Evolutionary conservation across 768 basidiomycete species (phyloP), one percentile per base, ranked within the genome.

Genomic region (Boletus insuetus): DNA sequence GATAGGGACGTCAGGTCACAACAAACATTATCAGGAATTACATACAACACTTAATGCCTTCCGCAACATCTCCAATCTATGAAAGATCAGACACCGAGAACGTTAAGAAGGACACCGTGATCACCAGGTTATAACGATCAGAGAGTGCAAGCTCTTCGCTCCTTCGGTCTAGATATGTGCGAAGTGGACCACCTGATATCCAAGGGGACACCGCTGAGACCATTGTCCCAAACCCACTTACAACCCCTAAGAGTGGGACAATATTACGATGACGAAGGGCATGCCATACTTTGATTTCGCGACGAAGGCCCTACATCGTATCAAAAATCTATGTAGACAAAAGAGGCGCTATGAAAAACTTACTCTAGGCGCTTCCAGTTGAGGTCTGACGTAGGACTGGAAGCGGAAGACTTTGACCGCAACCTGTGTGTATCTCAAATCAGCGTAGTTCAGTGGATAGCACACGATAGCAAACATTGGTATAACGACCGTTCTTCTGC

Each of bases 201-300:
- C 49, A 51, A 20, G 49, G 41, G 16, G 49, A 51, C 3, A 51
- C 49, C 17, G 49, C 40, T 14, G 49, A 51, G 26, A 51, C 31
- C 31, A 12, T 51, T 10, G 14, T 14, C 40, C 49, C 41, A 20
- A 51, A 51, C 29, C 49, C 49, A 32, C 14, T 22, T 32, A 42
- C 49, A 24, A 51, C 41, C 5, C 49, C 49, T 19, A 51, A 24
- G 10, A 51, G 49, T 20, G 40, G 49, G 32, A 51, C 31, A 42
- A 51, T 51, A 13, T 51, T 51, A 12, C 49, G 49, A 42, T 51
- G 49, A 34, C 31, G 49, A 22, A 51, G 40, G 49, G 12, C 19
- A 34, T 51, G 49, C 49, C 49, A 51, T 42, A 42, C 49, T 42
- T 51, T 51, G 10, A 51, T 51, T 22, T 51, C 49, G 31, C 49